Percentiles rank a stretch among this genome's conserved stretches.
Evolutionary conservation across 306 rosid genomes (phyloP).

Genomic region (Cicer chorassanicum): DNA sequence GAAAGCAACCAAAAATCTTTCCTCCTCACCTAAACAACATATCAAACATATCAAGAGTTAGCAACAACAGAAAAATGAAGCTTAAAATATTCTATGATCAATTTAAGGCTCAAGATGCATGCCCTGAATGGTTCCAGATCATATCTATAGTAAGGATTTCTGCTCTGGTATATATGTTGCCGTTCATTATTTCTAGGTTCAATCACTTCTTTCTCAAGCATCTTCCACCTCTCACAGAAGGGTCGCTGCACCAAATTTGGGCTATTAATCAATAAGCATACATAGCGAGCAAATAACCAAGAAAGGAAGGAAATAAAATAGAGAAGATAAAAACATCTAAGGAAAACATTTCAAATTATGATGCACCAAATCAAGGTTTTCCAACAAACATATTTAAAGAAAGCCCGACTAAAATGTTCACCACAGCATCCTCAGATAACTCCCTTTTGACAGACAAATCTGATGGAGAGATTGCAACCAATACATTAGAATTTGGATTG

Average conservation of each 20-base stretch:
- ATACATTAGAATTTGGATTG: not conserved
- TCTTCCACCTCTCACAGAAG: conserved; percentile 94
- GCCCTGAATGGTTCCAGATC: conserved; percentile 99
- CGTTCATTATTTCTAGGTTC: conserved; percentile 94
- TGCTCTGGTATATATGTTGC: conserved; percentile 65
- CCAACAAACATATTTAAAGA: conserved; percentile 23
- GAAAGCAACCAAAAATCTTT: conserved; percentile 99
- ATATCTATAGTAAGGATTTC: conserved; percentile 87
- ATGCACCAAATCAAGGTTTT: conserved; percentile 19
- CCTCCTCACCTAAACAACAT: conserved; percentile 88
- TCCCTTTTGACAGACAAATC: conserved; percentile 13
- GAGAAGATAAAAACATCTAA: not conserved
- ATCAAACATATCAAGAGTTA: conserved; percentile 43
- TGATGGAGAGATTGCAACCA: conserved; percentile 7
- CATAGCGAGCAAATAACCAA: conserved; percentile 20
- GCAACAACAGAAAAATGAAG: conserved; percentile 36
- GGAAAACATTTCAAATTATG: conserved; percentile 4
- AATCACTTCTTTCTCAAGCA: conserved; percentile 99
- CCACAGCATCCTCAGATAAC: conserved; percentile 22
- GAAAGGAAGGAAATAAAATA: not conserved
- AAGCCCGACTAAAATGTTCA: conserved; percentile 23
- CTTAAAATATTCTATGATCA: conserved; percentile 29
- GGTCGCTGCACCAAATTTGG: conserved; percentile 83
- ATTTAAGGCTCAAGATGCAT: conserved; percentile 45
- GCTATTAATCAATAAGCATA: conserved; percentile 40